These are phyloP conservation scores for Aspergillus biplanus DNA, from an alignment of 495 filamentous ascomycete genomes.

Conservation along the genomic window DNA sequence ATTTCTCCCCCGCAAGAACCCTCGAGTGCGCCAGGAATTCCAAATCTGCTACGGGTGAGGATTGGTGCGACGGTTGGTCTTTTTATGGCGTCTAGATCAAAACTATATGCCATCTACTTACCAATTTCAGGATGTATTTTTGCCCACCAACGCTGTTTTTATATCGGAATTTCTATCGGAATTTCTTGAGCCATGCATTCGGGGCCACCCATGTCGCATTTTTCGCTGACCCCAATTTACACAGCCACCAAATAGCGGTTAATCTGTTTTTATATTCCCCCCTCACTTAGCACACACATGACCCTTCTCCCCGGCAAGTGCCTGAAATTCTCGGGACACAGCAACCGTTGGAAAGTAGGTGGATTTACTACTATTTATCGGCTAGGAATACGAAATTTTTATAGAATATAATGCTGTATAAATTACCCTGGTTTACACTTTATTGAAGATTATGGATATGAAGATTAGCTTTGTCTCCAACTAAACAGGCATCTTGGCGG, in stretches of 20 bases:
- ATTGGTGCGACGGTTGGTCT: conserved; percentile 46
- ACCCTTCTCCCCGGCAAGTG: too few relatives aligned
- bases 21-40: conserved; percentile 11
- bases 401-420: too few relatives aligned
- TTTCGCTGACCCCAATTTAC: background rate
- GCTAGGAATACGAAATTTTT: too few relatives aligned
- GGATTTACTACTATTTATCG: too few relatives aligned
- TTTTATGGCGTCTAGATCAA: conserved; percentile 41
- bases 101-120: conserved; percentile 7
- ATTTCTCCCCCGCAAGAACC: conserved; percentile 22
- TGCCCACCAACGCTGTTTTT: conserved; percentile 11
- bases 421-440: too few relatives aligned
- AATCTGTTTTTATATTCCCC: background rate
- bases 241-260: background rate
- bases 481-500: too few relatives aligned
- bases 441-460: too few relatives aligned
- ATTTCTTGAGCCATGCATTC: conserved; percentile 13
- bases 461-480: too few relatives aligned
- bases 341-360: too few relatives aligned
- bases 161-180: background rate
- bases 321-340: too few relatives aligned
- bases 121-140: conserved; percentile 24
- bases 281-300: too few relatives aligned
- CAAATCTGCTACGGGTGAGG: conserved; percentile 21
- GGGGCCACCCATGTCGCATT: conserved; percentile 17